Percentiles rank a stretch among this genome's conserved stretches.
phyloP scores from a whole-genome alignment of 441 rosid genomes.

The Kokia cookei region DNA sequence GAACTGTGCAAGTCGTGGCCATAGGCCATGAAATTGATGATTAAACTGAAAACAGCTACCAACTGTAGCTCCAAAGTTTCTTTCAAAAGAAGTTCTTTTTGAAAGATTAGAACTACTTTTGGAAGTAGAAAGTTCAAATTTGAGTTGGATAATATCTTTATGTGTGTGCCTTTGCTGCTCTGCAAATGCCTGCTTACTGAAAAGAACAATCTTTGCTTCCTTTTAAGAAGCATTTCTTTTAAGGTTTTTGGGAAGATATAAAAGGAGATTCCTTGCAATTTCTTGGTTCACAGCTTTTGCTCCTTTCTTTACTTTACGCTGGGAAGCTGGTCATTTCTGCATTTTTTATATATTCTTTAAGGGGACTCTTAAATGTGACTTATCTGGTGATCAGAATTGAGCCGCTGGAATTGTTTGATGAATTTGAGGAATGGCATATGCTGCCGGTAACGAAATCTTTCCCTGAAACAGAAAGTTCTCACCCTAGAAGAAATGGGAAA shows the following conservation, averaged over 20 bases:
- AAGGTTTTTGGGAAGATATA: slow-evolving; percentile 11
- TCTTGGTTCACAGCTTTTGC: not conserved
- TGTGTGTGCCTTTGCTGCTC: not conserved
- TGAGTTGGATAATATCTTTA: not conserved
- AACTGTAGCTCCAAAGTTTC: not conserved
- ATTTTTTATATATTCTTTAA: not conserved
- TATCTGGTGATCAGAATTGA: slow-evolving; percentile 59
- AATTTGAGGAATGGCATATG: slow-evolving; percentile 98
- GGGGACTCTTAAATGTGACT: slow-evolving; percentile 17
- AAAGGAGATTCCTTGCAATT: slow-evolving; percentile 3
- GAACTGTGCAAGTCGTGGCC: not conserved
- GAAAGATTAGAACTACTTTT: not conserved
- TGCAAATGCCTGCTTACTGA: slow-evolving; percentile 6
- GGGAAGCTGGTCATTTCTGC: slow-evolving; percentile 12
- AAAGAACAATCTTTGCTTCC: slow-evolving; percentile 9
- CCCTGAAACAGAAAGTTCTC: slow-evolving; percentile 3
- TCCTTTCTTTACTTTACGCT: slow-evolving; percentile 6
- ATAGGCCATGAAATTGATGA: not conserved
- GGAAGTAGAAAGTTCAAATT: not conserved
- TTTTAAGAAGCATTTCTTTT: slow-evolving; percentile 11
- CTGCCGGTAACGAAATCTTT: slow-evolving; percentile 77
- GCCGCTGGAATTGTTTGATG: slow-evolving; percentile 87
- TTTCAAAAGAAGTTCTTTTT: not conserved
- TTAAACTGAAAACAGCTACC: not conserved
- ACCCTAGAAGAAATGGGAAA: not conserved